Conservation (phyloP, 768 basidiomycete genomes). For the Hemileccinum impolitum region DNA sequence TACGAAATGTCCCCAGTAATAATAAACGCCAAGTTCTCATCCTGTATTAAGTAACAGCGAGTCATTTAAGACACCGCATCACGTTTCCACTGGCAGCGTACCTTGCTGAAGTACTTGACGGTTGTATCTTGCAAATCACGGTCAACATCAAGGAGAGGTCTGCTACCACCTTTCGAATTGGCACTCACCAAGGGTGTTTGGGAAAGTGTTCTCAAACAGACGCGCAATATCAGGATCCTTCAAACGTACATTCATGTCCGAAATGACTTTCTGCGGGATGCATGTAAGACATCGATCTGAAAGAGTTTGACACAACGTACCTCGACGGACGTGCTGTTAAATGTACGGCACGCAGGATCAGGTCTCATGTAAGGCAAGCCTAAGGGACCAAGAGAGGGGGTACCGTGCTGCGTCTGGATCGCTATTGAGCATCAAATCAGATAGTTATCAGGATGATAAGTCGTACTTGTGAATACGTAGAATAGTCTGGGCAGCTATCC, state of each 20-base stretch:
- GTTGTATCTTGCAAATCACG: slow-evolving; percentile 57
- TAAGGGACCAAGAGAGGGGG: slow-evolving; percentile 56
- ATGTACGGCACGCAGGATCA: slow-evolving; percentile 64
- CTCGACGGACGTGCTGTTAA: slow-evolving; percentile 73
- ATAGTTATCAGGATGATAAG: not conserved
- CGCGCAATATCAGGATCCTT: slow-evolving; percentile 77
- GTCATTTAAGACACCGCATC: slow-evolving; percentile 1
- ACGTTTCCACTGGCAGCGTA: slow-evolving; percentile 18
- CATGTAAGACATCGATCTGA: not conserved
- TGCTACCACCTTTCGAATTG: not conserved
- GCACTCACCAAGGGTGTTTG: slow-evolving; percentile 68
- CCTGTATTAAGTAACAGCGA: slow-evolving; percentile 39
- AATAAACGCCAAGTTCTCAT: slow-evolving; percentile 72
- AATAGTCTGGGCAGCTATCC: slow-evolving; percentile 58
- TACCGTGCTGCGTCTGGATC: slow-evolving; percentile 54
- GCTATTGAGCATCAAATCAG: not conserved
- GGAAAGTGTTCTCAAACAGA: slow-evolving; percentile 79
- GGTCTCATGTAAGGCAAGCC: slow-evolving; percentile 73
- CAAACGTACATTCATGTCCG: slow-evolving; percentile 66
- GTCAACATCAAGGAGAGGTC: not conserved
- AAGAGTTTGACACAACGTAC: slow-evolving; percentile 32
- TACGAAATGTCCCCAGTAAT: slow-evolving; percentile 82
- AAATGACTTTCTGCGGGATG: slow-evolving; percentile 56
- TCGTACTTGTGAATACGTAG: slow-evolving; percentile 52
- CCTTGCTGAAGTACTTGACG: slow-evolving; percentile 69